Evolutionary conservation across 2,329 filamentous ascomycete species (phyloP), one percentile per base, ranked within the genome.

Genomic region (Penicillium sumatraense): DNA sequence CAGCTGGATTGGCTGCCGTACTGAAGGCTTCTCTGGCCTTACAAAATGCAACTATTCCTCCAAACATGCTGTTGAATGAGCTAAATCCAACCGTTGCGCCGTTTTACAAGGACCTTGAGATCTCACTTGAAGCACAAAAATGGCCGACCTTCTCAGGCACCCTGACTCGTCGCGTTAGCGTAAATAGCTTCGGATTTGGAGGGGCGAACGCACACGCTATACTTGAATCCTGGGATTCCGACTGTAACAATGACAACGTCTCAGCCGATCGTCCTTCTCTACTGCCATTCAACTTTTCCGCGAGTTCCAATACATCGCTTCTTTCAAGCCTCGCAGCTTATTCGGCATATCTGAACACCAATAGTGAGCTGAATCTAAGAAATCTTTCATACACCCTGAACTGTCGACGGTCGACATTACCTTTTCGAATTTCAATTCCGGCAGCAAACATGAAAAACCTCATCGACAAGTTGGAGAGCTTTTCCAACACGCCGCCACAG

Each of bases 161-260:
- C 2, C 41, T 36, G 7, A 56, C 51, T 1, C 64, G 63, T 5
- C 62, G 76, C 27, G 78, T 77, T 2, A 76, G 76, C 33, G 71
- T 83, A 1, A 81, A 80, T 53, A 74, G 75, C 14, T 82, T 81
- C 56, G 79, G 72, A 0, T 72, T 71, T 46, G 73, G 73, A 21
- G 73, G 74, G 5, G 68, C 72, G 1, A 76, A 76, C 52, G 70
- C 68, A 0, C 71, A 75, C 52, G 66, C 62, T 0, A 73, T 81
- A 26, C 46, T 81, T 23, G 77, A 81, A 36, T 56, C 49, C 3
- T 66, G 54, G 9, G 51, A 63, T 14, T 2, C 5, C 9, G n/a
- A 45, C 5, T n/a, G 3, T 16, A 16, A n/a, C 10, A 16, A 2
- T n/a, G 16, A 10, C 3, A 23, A 44, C 2, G 5, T 5, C 3